Evolutionary conservation across 106 monocot genomes (phyloP), one percentile per base, ranked within the genome.

Genomic region (Alisma plantagoaquatica): DNA sequence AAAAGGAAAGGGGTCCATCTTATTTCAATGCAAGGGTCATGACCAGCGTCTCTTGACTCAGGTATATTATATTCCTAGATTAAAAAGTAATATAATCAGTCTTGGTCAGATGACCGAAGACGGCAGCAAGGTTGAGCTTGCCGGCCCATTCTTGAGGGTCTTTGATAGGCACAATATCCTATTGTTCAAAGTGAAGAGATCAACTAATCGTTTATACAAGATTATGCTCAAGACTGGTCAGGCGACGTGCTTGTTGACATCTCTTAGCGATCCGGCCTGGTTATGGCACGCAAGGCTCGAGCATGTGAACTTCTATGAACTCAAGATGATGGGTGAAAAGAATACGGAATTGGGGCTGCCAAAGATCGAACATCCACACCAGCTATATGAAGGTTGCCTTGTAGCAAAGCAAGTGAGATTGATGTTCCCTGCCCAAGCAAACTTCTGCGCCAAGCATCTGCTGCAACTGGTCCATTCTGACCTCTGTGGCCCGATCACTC

Each of bases 401-500:
- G 28, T 46, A 3, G 33, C 45, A 12, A 60, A 60, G 45, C 60
- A 60, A 11, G 24, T 46, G 10, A 60, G 60, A 29, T 30, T 15
- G 15, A 16, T 46, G n/a, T 60, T 60, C 45, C 60, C 60, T 23
- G 45, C 23, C 23, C 9, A 21, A 12, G 45, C 60, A 14, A 60
- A 33, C 10, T 60, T 16, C 27, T n/a, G 60, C 16, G 29, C 60
- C 16, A 10, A 26, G 45, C 23, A 60, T 15, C 54, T 32, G 18
- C 60, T 60, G 3, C 29, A 60, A 27, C 28, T 60, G 4, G 11
- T 45, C 11, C 60, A 60, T 17, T 23, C 16, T 3, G 46, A 60
- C 27, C 24, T 60, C 3, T 60, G 60, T 28, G 60, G 45, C 8
- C 46, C 60, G 24, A 60, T 60, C 10, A 11, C 60, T 2, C 60